phyloP scores from a whole-genome alignment of 768 basidiomycete genomes.

The Podaxis rugospora region DNA sequence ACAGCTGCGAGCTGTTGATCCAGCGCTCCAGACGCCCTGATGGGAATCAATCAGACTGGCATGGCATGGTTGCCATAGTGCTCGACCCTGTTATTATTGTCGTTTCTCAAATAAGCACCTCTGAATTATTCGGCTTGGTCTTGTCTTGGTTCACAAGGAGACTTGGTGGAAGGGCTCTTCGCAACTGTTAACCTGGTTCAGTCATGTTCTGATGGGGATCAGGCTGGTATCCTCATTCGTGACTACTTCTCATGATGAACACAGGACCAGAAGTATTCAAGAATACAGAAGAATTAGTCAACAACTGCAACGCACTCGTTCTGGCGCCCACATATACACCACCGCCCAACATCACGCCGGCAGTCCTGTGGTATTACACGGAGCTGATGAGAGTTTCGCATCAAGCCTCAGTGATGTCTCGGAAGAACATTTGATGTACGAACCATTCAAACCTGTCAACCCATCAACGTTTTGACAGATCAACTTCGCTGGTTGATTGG shows the following conservation, averaged over 20 bases:
- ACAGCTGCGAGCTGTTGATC: background rate
- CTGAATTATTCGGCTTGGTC: background rate
- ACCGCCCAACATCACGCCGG: background rate
- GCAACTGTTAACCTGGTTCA: background rate
- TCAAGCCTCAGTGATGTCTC: background rate
- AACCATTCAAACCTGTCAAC: slow-evolving; percentile 32
- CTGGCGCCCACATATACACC: background rate
- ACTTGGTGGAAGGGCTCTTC: background rate
- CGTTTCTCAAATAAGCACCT: background rate
- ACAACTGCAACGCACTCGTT: background rate
- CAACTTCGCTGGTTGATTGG: slow-evolving; percentile 27
- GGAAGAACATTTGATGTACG: slow-evolving; percentile 8
- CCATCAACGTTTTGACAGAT: slow-evolving; percentile 46
- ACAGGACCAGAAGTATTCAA: background rate
- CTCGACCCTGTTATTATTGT: background rate
- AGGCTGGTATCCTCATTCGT: background rate
- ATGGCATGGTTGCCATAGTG: slow-evolving; percentile 7
- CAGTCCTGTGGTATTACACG: slow-evolving; percentile 8
- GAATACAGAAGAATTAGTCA: background rate
- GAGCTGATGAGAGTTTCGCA: background rate
- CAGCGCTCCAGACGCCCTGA: background rate
- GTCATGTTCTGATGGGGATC: background rate
- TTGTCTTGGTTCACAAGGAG: slow-evolving; percentile 8
- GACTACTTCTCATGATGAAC: slow-evolving; percentile 1
- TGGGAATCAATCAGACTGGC: background rate